Conservation (phyloP, 805 yeast genomes). For the Pichia californica region DNA sequence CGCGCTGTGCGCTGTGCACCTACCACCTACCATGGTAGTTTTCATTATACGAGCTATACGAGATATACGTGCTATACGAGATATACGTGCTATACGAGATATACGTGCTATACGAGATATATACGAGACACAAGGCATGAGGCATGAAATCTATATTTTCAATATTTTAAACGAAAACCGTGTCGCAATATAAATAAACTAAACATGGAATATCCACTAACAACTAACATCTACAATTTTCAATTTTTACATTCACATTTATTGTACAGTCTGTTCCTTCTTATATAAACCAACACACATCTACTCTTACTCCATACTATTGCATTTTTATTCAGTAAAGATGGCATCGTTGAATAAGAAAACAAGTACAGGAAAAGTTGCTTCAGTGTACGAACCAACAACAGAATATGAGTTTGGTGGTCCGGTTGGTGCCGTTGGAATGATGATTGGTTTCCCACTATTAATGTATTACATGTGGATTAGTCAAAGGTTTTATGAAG, state of each 20-base stretch:
- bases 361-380: neutral
- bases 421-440: slow-evolving; percentile 77
- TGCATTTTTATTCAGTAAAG: neutral
- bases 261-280: neutral
- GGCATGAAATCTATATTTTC: neutral
- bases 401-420: slow-evolving; percentile 90
- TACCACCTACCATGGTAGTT: too few species aligned
- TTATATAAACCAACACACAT: too few species aligned
- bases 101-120: neutral
- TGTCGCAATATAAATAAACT: too few species aligned
- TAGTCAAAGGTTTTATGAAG: slow-evolving; percentile 72
- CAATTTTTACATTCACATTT: too few species aligned
- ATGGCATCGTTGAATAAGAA: neutral
- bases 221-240: too few species aligned
- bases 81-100: neutral
- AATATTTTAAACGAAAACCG: neutral
- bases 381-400: slow-evolving; percentile 3
- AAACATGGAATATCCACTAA: too few species aligned
- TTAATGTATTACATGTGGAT: slow-evolving; percentile 98
- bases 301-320: too few species aligned
- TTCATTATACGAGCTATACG: slow-evolving; percentile 1
- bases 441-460: slow-evolving; percentile 89
- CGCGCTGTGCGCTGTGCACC: too few species aligned
- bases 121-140: too few species aligned
- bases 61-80: slow-evolving; percentile 1